Percentiles rank a stretch among this genome's conserved stretches.
Evolutionary conservation across 2,329 filamentous ascomycete species (phyloP).

Genomic region (Plectosphaerella sp.): DNA sequence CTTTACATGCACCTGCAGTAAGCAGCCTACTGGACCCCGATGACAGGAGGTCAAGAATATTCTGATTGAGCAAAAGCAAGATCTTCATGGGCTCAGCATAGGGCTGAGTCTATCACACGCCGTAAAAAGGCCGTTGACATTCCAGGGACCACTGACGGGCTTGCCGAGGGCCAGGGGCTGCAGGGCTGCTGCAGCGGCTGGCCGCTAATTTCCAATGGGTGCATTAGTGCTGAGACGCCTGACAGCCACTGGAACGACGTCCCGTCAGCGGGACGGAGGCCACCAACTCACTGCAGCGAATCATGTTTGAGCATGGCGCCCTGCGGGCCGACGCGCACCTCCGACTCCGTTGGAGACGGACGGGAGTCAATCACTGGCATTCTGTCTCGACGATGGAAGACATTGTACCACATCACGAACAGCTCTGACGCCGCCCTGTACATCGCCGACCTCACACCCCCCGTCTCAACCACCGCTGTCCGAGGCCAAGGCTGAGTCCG

Average conservation of each 20-base stretch:
- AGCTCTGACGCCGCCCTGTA: not conserved
- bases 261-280: no score
- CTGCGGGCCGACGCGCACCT: not conserved
- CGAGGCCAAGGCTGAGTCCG: no score
- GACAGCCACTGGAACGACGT: not conserved
- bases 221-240: not conserved
- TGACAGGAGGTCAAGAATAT: no score
- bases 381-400: not conserved
- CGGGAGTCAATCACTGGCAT: not conserved
- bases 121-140: not conserved
- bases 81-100: not conserved
- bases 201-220: not conserved
- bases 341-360: no score
- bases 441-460: not conserved
- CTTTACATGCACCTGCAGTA: no score
- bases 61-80: no score
- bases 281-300: no score
- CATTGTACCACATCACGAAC: no score
- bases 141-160: not conserved
- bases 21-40: no score
- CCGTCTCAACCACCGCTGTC: no score
- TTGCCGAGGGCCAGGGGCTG: not conserved
- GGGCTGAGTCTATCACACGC: not conserved
- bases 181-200: not conserved
- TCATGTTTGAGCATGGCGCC: no score